phyloP scores from a whole-genome alignment of 805 yeast species.

The Cyberlindnera euphorbiiphila region DNA sequence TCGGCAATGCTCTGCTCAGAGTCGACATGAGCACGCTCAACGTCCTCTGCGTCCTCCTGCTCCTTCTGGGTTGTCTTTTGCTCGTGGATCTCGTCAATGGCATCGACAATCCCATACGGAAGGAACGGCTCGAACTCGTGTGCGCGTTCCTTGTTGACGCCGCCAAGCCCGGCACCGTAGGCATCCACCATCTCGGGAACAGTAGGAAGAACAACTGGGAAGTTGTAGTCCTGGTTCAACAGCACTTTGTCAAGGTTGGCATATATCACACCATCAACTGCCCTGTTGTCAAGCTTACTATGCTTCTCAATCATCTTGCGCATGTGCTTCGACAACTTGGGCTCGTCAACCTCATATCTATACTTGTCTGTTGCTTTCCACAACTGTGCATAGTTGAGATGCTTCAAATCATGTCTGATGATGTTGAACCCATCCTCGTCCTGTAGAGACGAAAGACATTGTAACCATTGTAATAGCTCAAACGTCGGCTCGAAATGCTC shows the following conservation, averaged over 20 bases:
- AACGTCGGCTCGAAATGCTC: conserved; percentile 67
- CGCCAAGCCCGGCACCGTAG: conserved; percentile 77
- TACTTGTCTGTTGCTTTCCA: conserved; percentile 69
- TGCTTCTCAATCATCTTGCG: conserved; percentile 14
- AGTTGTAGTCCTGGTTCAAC: conserved; percentile 37
- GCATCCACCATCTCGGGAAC: conserved; percentile 62
- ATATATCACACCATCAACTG: conserved; percentile 17
- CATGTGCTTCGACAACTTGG: conserved; percentile 45
- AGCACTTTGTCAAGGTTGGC: conserved; percentile 25
- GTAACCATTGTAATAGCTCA: conserved; percentile 86
- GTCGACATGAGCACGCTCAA: conserved; percentile 15
- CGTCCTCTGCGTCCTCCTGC: conserved; percentile 16
- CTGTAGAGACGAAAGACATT: conserved; percentile 69
- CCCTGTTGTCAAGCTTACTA: conserved; percentile 14
- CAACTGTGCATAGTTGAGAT: conserved; percentile 66
- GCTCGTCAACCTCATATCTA: conserved; percentile 80
- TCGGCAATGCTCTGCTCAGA: conserved; percentile 16
- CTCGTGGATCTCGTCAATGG: conserved; percentile 63
- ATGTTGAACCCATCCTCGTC: conserved; percentile 59
- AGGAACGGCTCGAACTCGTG: conserved; percentile 64
- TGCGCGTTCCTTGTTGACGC: conserved; percentile 50
- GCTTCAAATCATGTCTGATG: conserved; percentile 49
- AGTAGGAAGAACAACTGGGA: conserved; percentile 50
- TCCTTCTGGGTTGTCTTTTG: conserved; percentile 30
- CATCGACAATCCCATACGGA: conserved; percentile 67